These are phyloP conservation scores for Alternaria gaisen DNA, from an alignment of 2,329 filamentous ascomycete genomes.

Conservation along the genomic window DNA sequence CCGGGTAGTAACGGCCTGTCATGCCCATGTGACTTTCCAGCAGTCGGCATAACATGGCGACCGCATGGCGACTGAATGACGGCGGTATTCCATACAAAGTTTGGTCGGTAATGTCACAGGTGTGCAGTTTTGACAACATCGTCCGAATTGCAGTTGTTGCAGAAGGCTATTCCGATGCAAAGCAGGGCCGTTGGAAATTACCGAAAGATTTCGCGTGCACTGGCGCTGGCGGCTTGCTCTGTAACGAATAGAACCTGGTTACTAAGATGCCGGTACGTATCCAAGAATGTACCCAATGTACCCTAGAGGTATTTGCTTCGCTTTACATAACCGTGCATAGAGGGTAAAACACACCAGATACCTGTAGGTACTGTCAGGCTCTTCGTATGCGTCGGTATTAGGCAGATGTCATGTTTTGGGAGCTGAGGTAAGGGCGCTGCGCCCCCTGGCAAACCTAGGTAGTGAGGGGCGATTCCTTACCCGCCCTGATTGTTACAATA, in stretches of 20 bases:
- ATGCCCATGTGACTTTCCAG: not conserved
- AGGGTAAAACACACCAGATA: not conserved
- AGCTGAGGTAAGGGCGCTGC: slow-evolving; percentile 17
- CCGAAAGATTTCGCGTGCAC: slow-evolving; percentile 5
- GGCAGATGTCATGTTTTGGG: not conserved
- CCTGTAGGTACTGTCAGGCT: not conserved
- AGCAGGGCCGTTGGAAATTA: not conserved
- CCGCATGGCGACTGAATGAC: not conserved
- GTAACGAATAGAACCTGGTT: slow-evolving; percentile 11
- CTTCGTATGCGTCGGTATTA: not conserved
- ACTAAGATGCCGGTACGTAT: slow-evolving; percentile 2
- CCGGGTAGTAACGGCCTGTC: not conserved
- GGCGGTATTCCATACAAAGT: not conserved
- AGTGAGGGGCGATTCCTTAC: slow-evolving; percentile 16
- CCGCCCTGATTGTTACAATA: slow-evolving; percentile 19
- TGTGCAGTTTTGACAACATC: not conserved
- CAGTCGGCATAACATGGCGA: not conserved
- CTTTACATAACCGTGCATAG: not conserved
- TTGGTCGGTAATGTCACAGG: not conserved
- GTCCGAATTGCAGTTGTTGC: not conserved
- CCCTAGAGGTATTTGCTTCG: not conserved
- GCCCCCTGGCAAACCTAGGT: not conserved
- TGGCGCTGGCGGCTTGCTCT: not conserved
- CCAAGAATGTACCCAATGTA: not conserved
- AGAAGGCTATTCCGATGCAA: not conserved